These are phyloP conservation scores for Diaporthe capsici DNA, from an alignment of 2,329 filamentous ascomycete genomes.

Conservation along the genomic window DNA sequence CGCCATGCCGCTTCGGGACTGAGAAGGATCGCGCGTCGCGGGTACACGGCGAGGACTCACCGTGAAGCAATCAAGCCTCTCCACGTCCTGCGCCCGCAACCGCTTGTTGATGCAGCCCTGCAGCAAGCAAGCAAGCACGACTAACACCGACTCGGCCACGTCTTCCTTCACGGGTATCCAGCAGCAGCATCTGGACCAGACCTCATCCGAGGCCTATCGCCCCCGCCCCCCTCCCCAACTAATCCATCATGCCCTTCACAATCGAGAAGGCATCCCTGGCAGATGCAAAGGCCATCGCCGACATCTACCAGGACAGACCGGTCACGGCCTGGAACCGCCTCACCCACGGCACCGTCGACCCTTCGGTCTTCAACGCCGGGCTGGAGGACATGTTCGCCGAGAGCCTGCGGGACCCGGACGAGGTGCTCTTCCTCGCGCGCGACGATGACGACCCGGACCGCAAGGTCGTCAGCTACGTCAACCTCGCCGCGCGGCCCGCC, in stretches of 20 bases:
- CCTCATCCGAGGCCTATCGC: no score
- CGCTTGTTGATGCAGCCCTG: not conserved
- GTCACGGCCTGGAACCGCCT: constrained; percentile 30
- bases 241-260: constrained; percentile 4
- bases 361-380: constrained; percentile 11
- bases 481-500: constrained; percentile 22
- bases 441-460: constrained; percentile 27
- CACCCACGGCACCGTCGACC: constrained; percentile 32
- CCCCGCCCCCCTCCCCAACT: no score
- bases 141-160: not conserved
- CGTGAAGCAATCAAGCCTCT: not conserved
- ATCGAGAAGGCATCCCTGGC: not conserved
- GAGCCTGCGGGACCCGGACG: constrained; percentile 30
- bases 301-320: constrained; percentile 35
- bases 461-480: constrained; percentile 36
- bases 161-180: no score
- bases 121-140: not conserved
- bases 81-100: not conserved
- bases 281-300: constrained; percentile 34
- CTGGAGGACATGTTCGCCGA: constrained; percentile 36
- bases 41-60: constrained; percentile 25
- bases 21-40: constrained; percentile 26
- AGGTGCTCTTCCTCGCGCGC: constrained; percentile 22
- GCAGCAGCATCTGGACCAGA: not conserved
- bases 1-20: constrained; percentile 16